phyloP scores from a whole-genome alignment of 2,329 filamentous ascomycete species.

The Epichloe brachyelytri region DNA sequence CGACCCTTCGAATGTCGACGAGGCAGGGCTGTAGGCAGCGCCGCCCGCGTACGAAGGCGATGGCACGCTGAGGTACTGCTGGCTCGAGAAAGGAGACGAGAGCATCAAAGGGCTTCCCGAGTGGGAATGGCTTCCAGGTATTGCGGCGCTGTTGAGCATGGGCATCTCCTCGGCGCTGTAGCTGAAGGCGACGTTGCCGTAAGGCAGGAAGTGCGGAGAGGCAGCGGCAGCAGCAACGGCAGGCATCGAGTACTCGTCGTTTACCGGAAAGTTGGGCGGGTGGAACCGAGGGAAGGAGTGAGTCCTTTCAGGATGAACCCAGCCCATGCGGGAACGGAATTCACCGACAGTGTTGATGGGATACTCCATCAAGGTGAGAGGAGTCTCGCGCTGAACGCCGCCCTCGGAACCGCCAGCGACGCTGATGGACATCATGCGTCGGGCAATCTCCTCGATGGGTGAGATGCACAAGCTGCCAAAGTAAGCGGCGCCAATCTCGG shows the following conservation, averaged over 20 bases:
- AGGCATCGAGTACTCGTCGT: constrained; percentile 29
- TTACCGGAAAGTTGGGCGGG: constrained; percentile 39
- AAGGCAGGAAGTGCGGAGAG: constrained; percentile 33
- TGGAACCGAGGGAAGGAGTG: constrained; percentile 49
- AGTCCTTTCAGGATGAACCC: constrained; percentile 46
- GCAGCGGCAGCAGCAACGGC: background rate
- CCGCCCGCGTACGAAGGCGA: constrained; percentile 44
- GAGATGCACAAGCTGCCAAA: constrained; percentile 67
- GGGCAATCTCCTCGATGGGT: constrained; percentile 78
- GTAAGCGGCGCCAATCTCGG: constrained; percentile 80
- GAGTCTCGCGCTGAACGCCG: constrained; percentile 39
- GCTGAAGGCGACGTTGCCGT: constrained; percentile 46
- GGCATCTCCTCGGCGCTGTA: constrained; percentile 52
- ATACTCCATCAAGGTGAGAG: constrained; percentile 57
- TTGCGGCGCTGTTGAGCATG: constrained; percentile 35
- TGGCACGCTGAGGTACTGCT: constrained; percentile 50
- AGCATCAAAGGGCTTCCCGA: constrained; percentile 42
- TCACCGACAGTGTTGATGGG: constrained; percentile 56
- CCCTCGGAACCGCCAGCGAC: constrained; percentile 42
- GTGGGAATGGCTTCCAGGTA: constrained; percentile 27
- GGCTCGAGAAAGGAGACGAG: constrained; percentile 39
- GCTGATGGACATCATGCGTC: constrained; percentile 58
- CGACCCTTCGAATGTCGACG: constrained; percentile 50
- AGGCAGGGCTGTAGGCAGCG: constrained; percentile 47
- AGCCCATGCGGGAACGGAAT: constrained; percentile 58